These are phyloP conservation scores for Chondrostereum purpureum DNA, from an alignment of 1,284 basidiomycete species.

Conservation along the genomic window DNA sequence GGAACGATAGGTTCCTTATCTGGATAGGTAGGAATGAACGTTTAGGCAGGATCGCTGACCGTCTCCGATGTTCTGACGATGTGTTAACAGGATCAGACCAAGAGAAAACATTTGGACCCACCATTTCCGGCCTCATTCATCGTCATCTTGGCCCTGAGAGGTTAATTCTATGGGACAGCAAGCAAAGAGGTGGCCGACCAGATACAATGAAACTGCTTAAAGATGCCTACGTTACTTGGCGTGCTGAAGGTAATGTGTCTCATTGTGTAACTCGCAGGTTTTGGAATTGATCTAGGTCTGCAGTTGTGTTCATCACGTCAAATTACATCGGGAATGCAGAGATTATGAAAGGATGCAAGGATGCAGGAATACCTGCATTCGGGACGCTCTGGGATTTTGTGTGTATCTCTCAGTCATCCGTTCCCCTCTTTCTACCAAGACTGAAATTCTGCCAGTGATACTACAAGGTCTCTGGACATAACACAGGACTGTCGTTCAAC, in stretches of 20 bases:
- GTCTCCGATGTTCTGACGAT: slow-evolving; percentile 6
- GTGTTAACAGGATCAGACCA: slow-evolving; percentile 56
- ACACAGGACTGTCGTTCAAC: too few relatives aligned
- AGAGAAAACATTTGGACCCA: slow-evolving; percentile 73
- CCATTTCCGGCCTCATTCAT: slow-evolving; percentile 62
- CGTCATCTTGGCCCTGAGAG: slow-evolving; percentile 63
- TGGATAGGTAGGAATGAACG: slow-evolving; percentile 55
- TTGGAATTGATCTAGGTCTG: neutral
- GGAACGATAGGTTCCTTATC: slow-evolving; percentile 71
- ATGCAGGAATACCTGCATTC: slow-evolving; percentile 63
- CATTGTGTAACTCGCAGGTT: neutral
- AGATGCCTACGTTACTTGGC: slow-evolving; percentile 58
- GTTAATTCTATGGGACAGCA: slow-evolving; percentile 67
- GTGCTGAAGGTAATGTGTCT: slow-evolving; percentile 52
- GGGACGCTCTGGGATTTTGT: slow-evolving; percentile 72
- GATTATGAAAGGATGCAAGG: slow-evolving; percentile 74
- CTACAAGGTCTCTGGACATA: too few relatives aligned
- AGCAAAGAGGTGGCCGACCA: slow-evolving; percentile 61
- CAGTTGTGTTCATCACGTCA: slow-evolving; percentile 74
- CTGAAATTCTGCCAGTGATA: too few relatives aligned
- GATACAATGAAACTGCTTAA: slow-evolving; percentile 71
- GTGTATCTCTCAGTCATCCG: slow-evolving; percentile 23
- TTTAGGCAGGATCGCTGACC: too few relatives aligned
- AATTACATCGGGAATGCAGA: slow-evolving; percentile 68
- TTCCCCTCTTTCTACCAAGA: too few relatives aligned